Evolutionary conservation across 140 eudicot genomes (phyloP).

Genomic region (Ambrosia hybrid): DNA sequence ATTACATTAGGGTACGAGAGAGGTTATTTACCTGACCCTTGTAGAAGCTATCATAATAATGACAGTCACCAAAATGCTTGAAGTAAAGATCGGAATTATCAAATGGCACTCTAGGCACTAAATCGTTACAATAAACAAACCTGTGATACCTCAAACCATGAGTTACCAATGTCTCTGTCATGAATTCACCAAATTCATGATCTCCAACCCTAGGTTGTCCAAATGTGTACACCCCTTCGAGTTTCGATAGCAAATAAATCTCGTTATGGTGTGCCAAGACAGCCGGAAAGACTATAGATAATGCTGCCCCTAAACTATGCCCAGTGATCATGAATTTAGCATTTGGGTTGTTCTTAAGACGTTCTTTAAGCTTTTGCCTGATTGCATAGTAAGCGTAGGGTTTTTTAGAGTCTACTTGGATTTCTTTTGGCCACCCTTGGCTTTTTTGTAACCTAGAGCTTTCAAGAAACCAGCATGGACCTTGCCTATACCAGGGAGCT

Average conservation of each 20-base stretch:
- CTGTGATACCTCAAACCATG: conserved; percentile 34
- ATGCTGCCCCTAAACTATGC: conserved; percentile 62
- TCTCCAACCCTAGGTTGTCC: conserved; percentile 72
- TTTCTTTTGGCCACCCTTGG: conserved; percentile 36
- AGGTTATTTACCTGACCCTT: conserved; percentile 31
- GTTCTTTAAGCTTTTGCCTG: conserved; percentile 33
- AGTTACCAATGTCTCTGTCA: conserved; percentile 28
- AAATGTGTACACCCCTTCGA: conserved; percentile 53
- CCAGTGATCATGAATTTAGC: conserved; percentile 55
- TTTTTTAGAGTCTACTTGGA: not conserved
- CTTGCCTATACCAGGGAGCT: conserved; percentile 39
- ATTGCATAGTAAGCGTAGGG: conserved; percentile 41
- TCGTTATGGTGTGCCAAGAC: conserved; percentile 41
- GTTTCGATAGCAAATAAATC: conserved; percentile 29
- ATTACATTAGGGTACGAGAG: not conserved
- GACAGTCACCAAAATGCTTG: conserved; percentile 60
- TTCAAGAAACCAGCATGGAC: conserved; percentile 65
- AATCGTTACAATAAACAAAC: conserved; percentile 52
- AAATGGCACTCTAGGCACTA: conserved; percentile 61
- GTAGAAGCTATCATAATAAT: conserved; percentile 48
- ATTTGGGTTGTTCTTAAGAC: conserved; percentile 23
- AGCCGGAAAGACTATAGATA: conserved; percentile 33
- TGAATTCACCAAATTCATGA: conserved; percentile 33
- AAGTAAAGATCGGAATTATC: conserved; percentile 42
- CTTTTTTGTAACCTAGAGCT: conserved; percentile 50